Evolutionary conservation across 371 early-diverging fungal species (phyloP), one percentile per base, ranked within the genome.

Genomic region (Choanephora cucurbitarum): DNA sequence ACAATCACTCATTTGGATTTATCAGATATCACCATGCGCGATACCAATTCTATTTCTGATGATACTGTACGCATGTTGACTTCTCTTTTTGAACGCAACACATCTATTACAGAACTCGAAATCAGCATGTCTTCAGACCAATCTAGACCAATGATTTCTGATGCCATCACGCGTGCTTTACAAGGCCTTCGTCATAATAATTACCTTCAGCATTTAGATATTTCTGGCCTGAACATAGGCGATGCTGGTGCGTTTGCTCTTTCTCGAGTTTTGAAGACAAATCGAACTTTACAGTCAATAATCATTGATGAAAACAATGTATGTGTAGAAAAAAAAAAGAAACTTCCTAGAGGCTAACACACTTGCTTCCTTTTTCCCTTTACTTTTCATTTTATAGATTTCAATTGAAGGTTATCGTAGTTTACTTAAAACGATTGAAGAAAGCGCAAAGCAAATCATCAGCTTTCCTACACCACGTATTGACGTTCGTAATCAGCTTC

Each of bases 11-110:
- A 54, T 17, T 47, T 77, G 21, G 64, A 69, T 40, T 15, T 77
- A 14, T 65, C 74, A 0, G 67, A 69, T 48, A 70, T 72, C 19
- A 49, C 28, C 13, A 45, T 72, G 19, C 43, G 55, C 1, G 64
- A 67, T 5, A 45, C 66, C 3, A 51, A 50, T 0, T 57, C 60
- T 1, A 49, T 72, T 0, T 75, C 72, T 1, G 49, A 44, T 15
- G 74, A 77, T 28, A 77, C 72, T 0, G 63, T 67, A 0, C 63
- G 64, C 19, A 68, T 70, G 60, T 23, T 73, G 23, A 53, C 64
- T 9, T 60, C 60, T 11, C 32, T 77, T 32, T 60, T 77, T 39
- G 77, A 77, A 23, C 55, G 77, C n/a, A 77, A 77, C 28, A 62
- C 50, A 2, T 28, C 21, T 1, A 31, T 77, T 18, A 47, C 55